Evolutionary conservation across 345 rosid genomes (phyloP).

Genomic region (Heritiera fomes): DNA sequence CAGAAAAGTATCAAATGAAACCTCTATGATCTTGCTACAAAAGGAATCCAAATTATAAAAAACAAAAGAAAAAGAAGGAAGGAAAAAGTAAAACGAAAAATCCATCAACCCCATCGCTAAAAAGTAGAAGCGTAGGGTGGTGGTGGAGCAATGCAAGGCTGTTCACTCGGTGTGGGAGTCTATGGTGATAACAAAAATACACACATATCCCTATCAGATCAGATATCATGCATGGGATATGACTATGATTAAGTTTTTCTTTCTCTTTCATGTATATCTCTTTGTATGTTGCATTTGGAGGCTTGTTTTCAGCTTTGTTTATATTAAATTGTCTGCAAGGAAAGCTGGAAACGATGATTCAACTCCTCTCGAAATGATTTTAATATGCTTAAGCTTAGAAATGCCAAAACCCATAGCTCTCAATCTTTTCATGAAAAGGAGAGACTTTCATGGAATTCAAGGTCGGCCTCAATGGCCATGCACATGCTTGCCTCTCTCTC

Average conservation of each 20-base stretch:
- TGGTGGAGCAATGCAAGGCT: conserved; percentile 45
- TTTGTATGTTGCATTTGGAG: conserved; percentile 38
- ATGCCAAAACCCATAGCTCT: conserved; percentile 53
- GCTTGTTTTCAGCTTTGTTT: conserved; percentile 5
- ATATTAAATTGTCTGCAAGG: background rate
- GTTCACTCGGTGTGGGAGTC: conserved; percentile 1
- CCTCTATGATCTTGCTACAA: conserved; percentile 26
- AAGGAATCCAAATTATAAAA: conserved; percentile 5
- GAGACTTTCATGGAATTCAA: conserved; percentile 59
- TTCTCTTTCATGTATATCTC: conserved; percentile 14
- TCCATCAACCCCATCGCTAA: background rate
- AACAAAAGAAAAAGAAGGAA: background rate
- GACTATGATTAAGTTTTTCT: background rate
- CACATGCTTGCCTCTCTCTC: conserved; percentile 52
- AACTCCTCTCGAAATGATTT: background rate
- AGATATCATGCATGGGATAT: conserved; percentile 33
- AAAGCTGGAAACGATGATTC: background rate
- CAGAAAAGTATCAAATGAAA: conserved; percentile 21
- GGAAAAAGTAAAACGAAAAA: too few relatives aligned
- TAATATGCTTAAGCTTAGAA: conserved; percentile 20
- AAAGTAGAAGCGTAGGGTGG: conserved; percentile 37
- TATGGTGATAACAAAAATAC: background rate
- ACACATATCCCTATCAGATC: conserved; percentile 16
- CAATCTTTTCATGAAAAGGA: conserved; percentile 61
- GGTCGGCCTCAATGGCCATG: conserved; percentile 36